phyloP scores from a whole-genome alignment of 1,139 yeast species.

The Taphrina flavorubra region DNA sequence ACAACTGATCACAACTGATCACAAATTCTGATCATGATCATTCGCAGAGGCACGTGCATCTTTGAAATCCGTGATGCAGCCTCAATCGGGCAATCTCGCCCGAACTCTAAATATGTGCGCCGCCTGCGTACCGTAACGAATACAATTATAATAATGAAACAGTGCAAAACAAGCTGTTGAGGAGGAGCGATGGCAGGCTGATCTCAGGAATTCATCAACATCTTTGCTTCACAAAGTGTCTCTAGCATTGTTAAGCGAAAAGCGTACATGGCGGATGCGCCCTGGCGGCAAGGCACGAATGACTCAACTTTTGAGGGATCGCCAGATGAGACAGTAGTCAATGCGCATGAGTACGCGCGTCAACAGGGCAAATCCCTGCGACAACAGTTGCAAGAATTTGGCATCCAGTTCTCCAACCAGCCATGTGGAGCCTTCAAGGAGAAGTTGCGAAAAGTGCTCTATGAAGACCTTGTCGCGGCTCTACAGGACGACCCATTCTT shows the following conservation, averaged over 20 bases:
- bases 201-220: too few relatives aligned
- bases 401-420: conserved; percentile 6
- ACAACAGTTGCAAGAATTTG: conserved; percentile 13
- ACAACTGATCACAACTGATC: too few relatives aligned
- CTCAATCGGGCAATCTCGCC: background rate
- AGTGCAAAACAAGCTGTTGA: too few relatives aligned
- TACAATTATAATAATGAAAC: background rate
- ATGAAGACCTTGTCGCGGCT: conserved; percentile 2
- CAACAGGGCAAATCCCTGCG: conserved; percentile 5
- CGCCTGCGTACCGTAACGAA: conserved; percentile 7
- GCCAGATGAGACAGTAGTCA: background rate
- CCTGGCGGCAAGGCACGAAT: background rate
- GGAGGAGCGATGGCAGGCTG: too few relatives aligned
- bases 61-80: too few relatives aligned
- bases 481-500: conserved; percentile 17
- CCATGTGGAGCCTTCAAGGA: background rate
- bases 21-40: background rate
- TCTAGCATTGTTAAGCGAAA: background rate
- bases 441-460: conserved; percentile 2
- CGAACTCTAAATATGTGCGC: background rate
- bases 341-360: background rate
- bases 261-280: conserved; percentile 7
- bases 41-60: too few relatives aligned
- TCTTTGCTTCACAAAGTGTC: too few relatives aligned
- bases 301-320: background rate